These are phyloP conservation scores for Rubia occidens DNA, from an alignment of 305 asterid species.

Conservation along the genomic window DNA sequence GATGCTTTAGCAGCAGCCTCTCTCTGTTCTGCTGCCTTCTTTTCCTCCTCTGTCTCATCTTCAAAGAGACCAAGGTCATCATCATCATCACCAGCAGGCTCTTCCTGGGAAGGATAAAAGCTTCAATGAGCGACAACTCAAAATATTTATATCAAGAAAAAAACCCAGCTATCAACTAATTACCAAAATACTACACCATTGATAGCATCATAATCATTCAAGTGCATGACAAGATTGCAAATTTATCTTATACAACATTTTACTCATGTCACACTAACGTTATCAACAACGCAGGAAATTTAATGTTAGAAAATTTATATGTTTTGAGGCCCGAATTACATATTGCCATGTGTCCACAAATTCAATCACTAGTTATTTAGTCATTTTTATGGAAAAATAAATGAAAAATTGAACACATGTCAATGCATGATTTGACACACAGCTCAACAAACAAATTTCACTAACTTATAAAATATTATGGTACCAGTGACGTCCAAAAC, in stretches of 20 bases:
- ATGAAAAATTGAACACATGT: no score
- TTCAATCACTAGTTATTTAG: no score
- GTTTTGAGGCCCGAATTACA: no score
- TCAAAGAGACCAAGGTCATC: conserved; percentile 94
- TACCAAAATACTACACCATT: not conserved
- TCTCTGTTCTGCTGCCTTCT: conserved; percentile 88
- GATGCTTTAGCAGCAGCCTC: conserved; percentile 63
- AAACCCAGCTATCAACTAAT: not conserved
- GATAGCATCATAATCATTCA: not conserved
- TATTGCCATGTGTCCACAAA: no score
- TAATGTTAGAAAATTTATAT: no score
- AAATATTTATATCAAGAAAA: not conserved
- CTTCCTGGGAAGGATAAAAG: conserved; percentile 27
- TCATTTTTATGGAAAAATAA: no score
- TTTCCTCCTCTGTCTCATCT: conserved; percentile 97
- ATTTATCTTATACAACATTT: not conserved
- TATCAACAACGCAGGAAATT: no score
- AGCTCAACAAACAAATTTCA: no score
- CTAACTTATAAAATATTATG: no score
- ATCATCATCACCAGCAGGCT: conserved; percentile 58
- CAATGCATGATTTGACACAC: no score
- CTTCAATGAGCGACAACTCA: not conserved
- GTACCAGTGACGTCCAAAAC: no score
- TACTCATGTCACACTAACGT: no score
- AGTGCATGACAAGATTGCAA: not conserved